These are phyloP conservation scores for Exserohilum turcica DNA, from an alignment of 2,329 filamentous ascomycete species.

Conservation along the genomic window DNA sequence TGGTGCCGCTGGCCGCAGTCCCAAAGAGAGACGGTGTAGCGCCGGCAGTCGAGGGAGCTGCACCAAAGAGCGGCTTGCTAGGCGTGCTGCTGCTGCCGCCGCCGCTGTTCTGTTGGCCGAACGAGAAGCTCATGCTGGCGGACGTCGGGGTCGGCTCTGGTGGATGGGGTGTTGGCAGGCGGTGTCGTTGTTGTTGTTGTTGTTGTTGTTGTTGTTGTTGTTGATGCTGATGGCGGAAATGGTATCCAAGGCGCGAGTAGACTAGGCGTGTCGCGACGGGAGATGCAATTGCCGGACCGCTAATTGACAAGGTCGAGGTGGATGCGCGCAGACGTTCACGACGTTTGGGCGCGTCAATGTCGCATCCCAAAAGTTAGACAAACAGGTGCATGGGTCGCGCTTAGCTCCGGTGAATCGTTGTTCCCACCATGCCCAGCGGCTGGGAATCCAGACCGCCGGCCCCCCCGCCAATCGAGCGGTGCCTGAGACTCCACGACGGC, in stretches of 20 bases:
- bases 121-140: constrained; percentile 34
- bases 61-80: constrained; percentile 41
- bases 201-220: no score
- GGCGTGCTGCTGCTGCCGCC: constrained; percentile 30
- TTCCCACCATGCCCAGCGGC: constrained; percentile 18
- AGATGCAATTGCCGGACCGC: constrained; percentile 2
- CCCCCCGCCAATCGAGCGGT: constrained; percentile 20
- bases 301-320: constrained; percentile 6
- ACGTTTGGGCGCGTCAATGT: constrained; percentile 25
- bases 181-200: no score
- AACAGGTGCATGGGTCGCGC: constrained; percentile 30
- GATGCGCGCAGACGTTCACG: constrained; percentile 21
- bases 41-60: constrained; percentile 27
- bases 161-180: constrained; percentile 17
- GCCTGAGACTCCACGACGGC: constrained; percentile 29
- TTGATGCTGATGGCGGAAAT: neutral
- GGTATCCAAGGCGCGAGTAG: constrained; percentile 4
- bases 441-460: constrained; percentile 22
- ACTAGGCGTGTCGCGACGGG: constrained; percentile 1
- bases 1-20: constrained; percentile 12
- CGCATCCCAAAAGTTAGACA: constrained; percentile 37
- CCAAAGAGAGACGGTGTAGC: constrained; percentile 36
- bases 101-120: constrained; percentile 34
- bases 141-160: constrained; percentile 14
- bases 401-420: constrained; percentile 32